Conservation (phyloP, 2,329 filamentous ascomycete species). For the Botryotinia globosa region DNA sequence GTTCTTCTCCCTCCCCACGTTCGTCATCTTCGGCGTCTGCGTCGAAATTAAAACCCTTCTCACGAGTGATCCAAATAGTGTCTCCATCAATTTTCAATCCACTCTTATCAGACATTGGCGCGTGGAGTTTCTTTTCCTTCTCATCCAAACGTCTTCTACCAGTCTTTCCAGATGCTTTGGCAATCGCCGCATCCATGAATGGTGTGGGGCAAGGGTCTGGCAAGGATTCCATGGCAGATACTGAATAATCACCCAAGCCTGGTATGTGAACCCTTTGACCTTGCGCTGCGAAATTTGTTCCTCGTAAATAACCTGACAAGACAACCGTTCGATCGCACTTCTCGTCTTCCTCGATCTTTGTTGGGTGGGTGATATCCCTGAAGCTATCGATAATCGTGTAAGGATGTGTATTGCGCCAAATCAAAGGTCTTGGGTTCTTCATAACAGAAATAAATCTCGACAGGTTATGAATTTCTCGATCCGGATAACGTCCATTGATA, state of each 20-base stretch:
- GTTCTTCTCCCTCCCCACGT: conserved; percentile 88
- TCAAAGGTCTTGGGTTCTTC: conserved; percentile 95
- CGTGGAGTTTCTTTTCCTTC: conserved; percentile 94
- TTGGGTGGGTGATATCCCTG: conserved; percentile 91
- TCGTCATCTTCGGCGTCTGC: conserved; percentile 63
- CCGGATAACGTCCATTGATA: conserved; percentile 93
- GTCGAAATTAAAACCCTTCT: conserved; percentile 74
- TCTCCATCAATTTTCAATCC: conserved; percentile 96
- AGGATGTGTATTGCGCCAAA: conserved; percentile 95
- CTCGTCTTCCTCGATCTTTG: conserved; percentile 79
- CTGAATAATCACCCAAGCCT: conserved; percentile 83
- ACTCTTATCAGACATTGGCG: conserved; percentile 96
- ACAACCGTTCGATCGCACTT: conserved; percentile 91
- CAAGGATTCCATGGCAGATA: conserved; percentile 78
- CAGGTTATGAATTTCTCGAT: conserved; percentile 93
- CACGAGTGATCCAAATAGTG: conserved; percentile 80
- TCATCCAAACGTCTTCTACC: conserved; percentile 80
- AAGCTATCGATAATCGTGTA: conserved; percentile 94
- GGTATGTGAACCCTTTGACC: conserved; percentile 89
- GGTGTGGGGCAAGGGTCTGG: conserved; percentile 96
- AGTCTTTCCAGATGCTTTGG: conserved; percentile 80
- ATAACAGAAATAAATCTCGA: conserved; percentile 95
- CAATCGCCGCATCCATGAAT: conserved; percentile 80
- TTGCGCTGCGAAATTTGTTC: conserved; percentile 86
- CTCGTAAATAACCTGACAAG: conserved; percentile 88